Percentiles rank a stretch among this genome's conserved stretches.
Evolutionary conservation across 257 asterid species (phyloP).

Genomic region (Solanum paucissectum): DNA sequence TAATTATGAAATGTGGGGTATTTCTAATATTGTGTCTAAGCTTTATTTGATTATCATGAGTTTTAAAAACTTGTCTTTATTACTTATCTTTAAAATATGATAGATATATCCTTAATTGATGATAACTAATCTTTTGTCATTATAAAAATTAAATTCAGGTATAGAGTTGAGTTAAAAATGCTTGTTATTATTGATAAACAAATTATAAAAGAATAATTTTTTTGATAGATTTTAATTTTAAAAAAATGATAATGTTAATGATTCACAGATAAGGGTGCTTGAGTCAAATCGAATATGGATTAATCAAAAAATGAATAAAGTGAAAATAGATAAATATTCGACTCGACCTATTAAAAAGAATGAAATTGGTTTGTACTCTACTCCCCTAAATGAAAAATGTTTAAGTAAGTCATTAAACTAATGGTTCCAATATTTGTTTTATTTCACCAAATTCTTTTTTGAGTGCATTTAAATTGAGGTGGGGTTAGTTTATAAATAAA

Average conservation of each 20-base stretch:
- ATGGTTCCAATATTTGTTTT: not conserved
- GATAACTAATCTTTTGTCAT: not conserved
- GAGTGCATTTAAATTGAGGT: not conserved
- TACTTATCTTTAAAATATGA: not conserved
- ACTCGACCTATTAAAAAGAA: not conserved
- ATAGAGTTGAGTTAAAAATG: not conserved
- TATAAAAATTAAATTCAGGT: not conserved
- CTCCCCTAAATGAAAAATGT: not conserved
- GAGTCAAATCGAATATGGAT: not conserved
- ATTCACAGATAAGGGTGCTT: accelerated
- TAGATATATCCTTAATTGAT: not conserved
- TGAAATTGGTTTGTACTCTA: not conserved
- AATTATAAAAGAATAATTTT: too few species aligned
- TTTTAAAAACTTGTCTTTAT: not conserved
- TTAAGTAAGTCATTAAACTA: not conserved
- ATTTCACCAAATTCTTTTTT: not conserved
- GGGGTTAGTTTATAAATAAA: not conserved
- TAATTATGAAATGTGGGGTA: not conserved
- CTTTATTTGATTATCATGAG: not conserved
- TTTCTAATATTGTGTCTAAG: not conserved
- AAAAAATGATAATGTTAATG: not conserved
- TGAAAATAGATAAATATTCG: too few species aligned
- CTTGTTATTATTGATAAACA: too few species aligned
- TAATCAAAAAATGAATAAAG: too few species aligned
- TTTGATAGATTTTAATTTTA: too few species aligned